Evolutionary conservation across 1,139 yeast genomes (phyloP), one percentile per base, ranked within the genome.

Genomic region (Magnusiomyces fungicola): DNA sequence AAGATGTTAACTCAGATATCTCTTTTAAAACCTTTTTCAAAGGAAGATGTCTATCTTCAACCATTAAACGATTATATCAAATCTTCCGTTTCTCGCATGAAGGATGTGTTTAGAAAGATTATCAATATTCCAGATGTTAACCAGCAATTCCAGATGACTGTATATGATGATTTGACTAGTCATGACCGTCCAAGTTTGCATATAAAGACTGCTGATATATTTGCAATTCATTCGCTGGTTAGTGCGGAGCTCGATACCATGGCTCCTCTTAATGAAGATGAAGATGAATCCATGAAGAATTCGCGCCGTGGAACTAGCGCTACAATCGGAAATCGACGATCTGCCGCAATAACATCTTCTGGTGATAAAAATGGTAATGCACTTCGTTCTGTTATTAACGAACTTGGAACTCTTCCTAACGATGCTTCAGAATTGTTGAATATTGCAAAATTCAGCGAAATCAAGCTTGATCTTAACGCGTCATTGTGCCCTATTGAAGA

Each of bases 51-150:
- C 49, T 88, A 79, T 63, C 68, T 86, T 58, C 89, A 84, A 59
- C 95, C 96, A 1, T 72, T 88, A 61, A 86, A 86, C 62, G 92
- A 84, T 45, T 85, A 79, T 58, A 73, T 88, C 44, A 69, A 69
- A 40, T 68, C 76, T 10, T 72, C 80, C 1, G 66, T 69, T n/a
- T 79, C 73, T 3, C 66, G 72, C 9, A 72, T 79, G 50, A 68
- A 73, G 42, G 61, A 66, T 1, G 64, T 80, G 7, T 68, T 83
- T 45, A 63, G 61, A 40, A 65, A 70, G 33, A 61, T 86, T 25
- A 75, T 84, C 45, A 71, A 77, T 49, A 76, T 83, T 23, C 74
- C 74, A 10, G 79, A 76, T 36, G 65, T 83, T 46, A 94, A 86
- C 53, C 62, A 69, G 7, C 78, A 75, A 46, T 88, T 80, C 61